These are phyloP conservation scores for Microstegium vimineum DNA, from an alignment of 176 grass and related monocot species.

Conservation along the genomic window DNA sequence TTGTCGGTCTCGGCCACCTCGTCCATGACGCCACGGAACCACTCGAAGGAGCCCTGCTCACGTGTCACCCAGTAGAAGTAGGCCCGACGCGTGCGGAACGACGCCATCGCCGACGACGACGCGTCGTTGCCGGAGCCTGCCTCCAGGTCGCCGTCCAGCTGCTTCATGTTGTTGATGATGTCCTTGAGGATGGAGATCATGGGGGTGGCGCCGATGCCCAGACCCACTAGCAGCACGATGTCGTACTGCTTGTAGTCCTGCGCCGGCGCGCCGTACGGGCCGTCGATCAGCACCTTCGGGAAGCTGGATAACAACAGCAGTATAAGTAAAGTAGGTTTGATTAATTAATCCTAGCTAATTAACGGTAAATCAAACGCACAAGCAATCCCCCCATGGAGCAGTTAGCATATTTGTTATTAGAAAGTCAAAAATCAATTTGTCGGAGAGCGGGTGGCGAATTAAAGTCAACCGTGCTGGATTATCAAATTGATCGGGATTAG, in stretches of 20 bases:
- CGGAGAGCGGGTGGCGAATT: too few relatives aligned
- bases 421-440: neutral
- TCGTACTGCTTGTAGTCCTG: slow-evolving; percentile 98
- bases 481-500: neutral
- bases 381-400: too few relatives aligned
- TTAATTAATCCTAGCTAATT: too few relatives aligned
- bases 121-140: neutral
- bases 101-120: neutral
- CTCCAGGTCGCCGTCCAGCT: slow-evolving; percentile 44
- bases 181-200: slow-evolving; percentile 97
- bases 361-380: too few relatives aligned
- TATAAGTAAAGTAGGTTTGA: too few relatives aligned
- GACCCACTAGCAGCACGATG: slow-evolving; percentile 73
- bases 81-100: slow-evolving; percentile 66
- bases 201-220: slow-evolving; percentile 91
- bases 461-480: neutral
- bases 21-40: slow-evolving; percentile 88
- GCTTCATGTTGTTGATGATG: slow-evolving; percentile 82
- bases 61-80: slow-evolving; percentile 98
- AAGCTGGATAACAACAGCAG: too few relatives aligned
- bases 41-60: slow-evolving; percentile 94
- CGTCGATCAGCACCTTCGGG: slow-evolving; percentile 79
- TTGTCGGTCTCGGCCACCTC: slow-evolving; percentile 76
- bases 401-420: too few relatives aligned
- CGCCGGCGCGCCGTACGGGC: slow-evolving; percentile 78